phyloP scores from a whole-genome alignment of 176 grass and related monocot genomes.

The Thalia dealbata region DNA sequence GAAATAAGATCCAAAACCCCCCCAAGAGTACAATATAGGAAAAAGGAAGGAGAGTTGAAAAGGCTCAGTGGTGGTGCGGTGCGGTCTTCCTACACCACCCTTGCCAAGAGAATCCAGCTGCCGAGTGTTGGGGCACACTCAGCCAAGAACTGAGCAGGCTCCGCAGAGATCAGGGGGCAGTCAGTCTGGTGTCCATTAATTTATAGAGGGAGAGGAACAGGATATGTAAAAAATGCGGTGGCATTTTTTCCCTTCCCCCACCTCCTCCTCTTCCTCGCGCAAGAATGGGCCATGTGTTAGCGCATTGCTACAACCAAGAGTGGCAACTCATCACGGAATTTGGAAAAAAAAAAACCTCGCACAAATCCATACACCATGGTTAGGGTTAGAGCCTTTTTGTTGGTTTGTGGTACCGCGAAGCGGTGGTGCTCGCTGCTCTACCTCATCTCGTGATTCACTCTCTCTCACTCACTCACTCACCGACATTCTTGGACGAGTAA shows the following conservation, averaged over 20 bases:
- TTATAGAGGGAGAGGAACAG: neutral
- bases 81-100: neutral
- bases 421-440: neutral
- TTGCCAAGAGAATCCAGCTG: neutral
- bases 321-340: neutral
- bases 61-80: neutral
- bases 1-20: neutral
- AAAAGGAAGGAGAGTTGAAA: neutral
- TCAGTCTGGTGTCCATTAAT: neutral
- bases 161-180: neutral
- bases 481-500: conserved; percentile 1
- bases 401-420: neutral
- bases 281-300: neutral
- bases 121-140: neutral
- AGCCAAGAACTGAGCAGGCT: neutral
- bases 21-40: neutral
- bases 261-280: neutral
- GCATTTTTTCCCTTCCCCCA: neutral
- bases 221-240: neutral
- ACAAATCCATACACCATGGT: neutral
- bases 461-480: neutral
- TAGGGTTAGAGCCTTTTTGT: neutral
- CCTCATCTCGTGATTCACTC: neutral
- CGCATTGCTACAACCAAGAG: neutral
- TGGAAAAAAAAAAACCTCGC: too few relatives aligned